These are phyloP conservation scores for Scleroderma bovista DNA, from an alignment of 768 basidiomycete species.

Conservation along the genomic window DNA sequence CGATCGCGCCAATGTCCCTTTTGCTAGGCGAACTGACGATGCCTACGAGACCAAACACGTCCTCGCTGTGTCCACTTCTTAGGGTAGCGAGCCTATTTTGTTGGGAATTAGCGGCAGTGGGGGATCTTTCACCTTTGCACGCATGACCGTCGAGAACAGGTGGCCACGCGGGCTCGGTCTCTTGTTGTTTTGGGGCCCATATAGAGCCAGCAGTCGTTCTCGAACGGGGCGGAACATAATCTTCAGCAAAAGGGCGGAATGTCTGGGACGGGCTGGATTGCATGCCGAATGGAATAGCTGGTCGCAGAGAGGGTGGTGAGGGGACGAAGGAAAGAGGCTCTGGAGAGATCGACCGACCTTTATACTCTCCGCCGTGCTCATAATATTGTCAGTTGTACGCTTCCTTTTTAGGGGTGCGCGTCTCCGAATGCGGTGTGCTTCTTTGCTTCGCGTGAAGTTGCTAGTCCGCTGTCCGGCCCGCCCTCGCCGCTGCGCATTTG, in stretches of 20 bases:
- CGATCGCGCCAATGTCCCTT: conserved; percentile 63
- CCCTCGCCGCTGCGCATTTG: conserved; percentile 13
- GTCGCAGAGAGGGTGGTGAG: conserved; percentile 35
- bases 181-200: conserved; percentile 80
- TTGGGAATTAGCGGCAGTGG: conserved; percentile 17
- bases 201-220: conserved; percentile 53
- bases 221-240: conserved; percentile 35
- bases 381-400: not conserved
- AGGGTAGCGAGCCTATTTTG: conserved; percentile 23
- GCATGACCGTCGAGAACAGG: conserved; percentile 57
- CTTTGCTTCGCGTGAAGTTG: conserved; percentile 19
- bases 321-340: conserved; percentile 32
- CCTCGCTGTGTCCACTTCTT: conserved; percentile 39
- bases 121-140: conserved; percentile 42
- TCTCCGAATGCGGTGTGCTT: conserved; percentile 25
- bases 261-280: conserved; percentile 22
- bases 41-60: conserved; percentile 59
- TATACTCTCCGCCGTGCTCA: conserved; percentile 29
- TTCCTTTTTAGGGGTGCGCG: conserved; percentile 29
- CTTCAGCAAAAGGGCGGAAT: conserved; percentile 32
- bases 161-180: conserved; percentile 63
- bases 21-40: conserved; percentile 35
- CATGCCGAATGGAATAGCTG: conserved; percentile 16
- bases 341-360: conserved; percentile 12
- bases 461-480: conserved; percentile 1